Evolutionary conservation across 306 rosid species (phyloP).

Genomic region (Prunus fruticosa): DNA sequence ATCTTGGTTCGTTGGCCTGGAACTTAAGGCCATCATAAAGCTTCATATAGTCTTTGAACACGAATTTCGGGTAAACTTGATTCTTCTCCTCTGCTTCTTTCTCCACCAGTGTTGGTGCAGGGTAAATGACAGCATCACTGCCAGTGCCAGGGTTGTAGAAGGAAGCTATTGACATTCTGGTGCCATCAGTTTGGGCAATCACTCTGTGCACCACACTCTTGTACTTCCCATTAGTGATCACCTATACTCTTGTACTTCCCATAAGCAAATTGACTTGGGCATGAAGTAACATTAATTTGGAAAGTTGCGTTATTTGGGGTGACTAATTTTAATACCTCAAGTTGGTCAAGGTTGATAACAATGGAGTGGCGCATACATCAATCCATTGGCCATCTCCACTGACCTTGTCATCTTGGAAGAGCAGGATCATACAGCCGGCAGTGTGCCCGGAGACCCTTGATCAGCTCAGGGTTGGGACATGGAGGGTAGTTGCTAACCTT

Average conservation of each 20-base stretch:
- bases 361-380: constrained; percentile 87
- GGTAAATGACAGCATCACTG: constrained; percentile 78
- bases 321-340: constrained; percentile 45
- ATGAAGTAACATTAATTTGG: not conserved
- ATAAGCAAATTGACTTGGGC: constrained; percentile 23
- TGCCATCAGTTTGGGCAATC: constrained; percentile 69
- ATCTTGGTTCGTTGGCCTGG: constrained; percentile 84
- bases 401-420: constrained; percentile 87
- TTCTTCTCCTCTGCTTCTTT: constrained; percentile 55
- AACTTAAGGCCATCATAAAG: constrained; percentile 68
- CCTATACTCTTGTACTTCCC: constrained; percentile 88
- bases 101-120: constrained; percentile 70
- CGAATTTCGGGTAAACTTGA: constrained; percentile 74
- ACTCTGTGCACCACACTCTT: constrained; percentile 90
- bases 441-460: constrained; percentile 89
- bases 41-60: constrained; percentile 85
- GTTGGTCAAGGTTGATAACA: constrained; percentile 80
- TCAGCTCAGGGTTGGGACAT: constrained; percentile 74
- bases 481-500: constrained; percentile 89
- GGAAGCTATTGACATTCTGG: constrained; percentile 88
- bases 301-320: not conserved
- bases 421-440: constrained; percentile 88
- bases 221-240: constrained; percentile 83
- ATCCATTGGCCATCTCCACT: constrained; percentile 85
- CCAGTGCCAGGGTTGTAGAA: constrained; percentile 91